Evolutionary conservation across 2,329 filamentous ascomycete species (phyloP).

Genomic region (Colletotrichum lentis): DNA sequence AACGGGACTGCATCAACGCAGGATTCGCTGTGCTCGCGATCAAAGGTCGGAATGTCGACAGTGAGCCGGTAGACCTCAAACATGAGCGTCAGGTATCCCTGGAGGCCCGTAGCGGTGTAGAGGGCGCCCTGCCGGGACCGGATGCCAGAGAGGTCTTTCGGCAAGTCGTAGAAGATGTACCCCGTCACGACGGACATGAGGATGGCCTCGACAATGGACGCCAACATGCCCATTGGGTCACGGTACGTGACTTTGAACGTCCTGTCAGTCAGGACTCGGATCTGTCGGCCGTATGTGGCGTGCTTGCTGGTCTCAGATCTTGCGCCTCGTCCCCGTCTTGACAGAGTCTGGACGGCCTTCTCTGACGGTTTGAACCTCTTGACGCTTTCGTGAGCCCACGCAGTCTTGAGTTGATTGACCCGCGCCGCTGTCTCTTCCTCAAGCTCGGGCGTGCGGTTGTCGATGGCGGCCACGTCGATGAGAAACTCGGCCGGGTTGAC

Average conservation of each 20-base stretch:
- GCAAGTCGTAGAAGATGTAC: constrained; percentile 75
- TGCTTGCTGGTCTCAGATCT: constrained; percentile 49
- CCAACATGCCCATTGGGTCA: constrained; percentile 79
- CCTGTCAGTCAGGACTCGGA: constrained; percentile 71
- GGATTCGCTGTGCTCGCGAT: constrained; percentile 77
- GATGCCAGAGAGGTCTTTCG: constrained; percentile 73
- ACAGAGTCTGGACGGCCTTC: constrained; percentile 32
- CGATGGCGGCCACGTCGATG: constrained; percentile 77
- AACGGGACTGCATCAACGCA: constrained; percentile 76
- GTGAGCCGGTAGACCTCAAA: constrained; percentile 81
- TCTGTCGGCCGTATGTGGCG: constrained; percentile 68
- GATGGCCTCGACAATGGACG: constrained; percentile 73
- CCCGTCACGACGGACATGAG: constrained; percentile 76
- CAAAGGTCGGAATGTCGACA: constrained; percentile 77
- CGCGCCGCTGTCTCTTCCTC: constrained; percentile 67
- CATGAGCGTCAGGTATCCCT: constrained; percentile 78
- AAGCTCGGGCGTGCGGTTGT: constrained; percentile 73
- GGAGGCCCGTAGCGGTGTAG: constrained; percentile 75
- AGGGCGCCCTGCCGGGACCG: constrained; percentile 76
- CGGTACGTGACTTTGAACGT: constrained; percentile 76
- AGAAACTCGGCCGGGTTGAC: constrained; percentile 82
- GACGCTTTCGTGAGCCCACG: constrained; percentile 58
- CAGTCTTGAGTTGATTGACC: constrained; percentile 67
- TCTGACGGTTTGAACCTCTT: constrained; percentile 41
- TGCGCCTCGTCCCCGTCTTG: not conserved